These are phyloP conservation scores for Fusarium tricinctum DNA, from an alignment of 2,329 filamentous ascomycete genomes.

Conservation along the genomic window DNA sequence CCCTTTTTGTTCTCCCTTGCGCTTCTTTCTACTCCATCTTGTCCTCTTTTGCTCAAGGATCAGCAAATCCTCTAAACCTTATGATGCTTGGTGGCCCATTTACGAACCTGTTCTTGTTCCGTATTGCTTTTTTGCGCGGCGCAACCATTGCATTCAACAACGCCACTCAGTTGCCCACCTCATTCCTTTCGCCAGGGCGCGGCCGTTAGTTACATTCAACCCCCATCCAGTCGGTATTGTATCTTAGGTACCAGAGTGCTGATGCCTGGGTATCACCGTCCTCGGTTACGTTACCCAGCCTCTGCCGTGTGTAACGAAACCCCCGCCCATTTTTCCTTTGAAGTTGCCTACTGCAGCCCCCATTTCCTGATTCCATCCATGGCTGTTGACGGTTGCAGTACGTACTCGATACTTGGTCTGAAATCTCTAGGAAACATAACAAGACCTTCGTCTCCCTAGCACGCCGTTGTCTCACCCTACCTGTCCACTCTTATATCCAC, in stretches of 20 bases:
- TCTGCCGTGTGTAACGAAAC: conserved; percentile 45
- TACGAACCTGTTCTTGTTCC: conserved; percentile 24
- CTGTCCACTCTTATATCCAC: conserved; percentile 38
- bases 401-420: conserved; percentile 2
- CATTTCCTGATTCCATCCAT: conserved; percentile 27
- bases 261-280: conserved; percentile 33
- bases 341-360: conserved; percentile 27
- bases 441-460: conserved; percentile 40
- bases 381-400: conserved; percentile 21
- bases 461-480: conserved; percentile 34
- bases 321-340: conserved; percentile 26
- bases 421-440: conserved; percentile 32
- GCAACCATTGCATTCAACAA: conserved; percentile 43
- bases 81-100: conserved; percentile 41
- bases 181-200: conserved; percentile 46
- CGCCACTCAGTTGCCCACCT: conserved; percentile 46
- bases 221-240: conserved; percentile 10
- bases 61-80: conserved; percentile 42
- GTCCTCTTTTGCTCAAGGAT: conserved; percentile 27
- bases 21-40: conserved; percentile 24
- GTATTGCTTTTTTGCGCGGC: conserved; percentile 49
- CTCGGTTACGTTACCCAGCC: conserved; percentile 27
- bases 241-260: background rate
- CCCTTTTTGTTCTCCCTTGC: conserved; percentile 37
- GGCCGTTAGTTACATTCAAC: conserved; percentile 45